Conservation (phyloP, 2,329 filamentous ascomycete species). For the Colletotrichum eremochloae region DNA sequence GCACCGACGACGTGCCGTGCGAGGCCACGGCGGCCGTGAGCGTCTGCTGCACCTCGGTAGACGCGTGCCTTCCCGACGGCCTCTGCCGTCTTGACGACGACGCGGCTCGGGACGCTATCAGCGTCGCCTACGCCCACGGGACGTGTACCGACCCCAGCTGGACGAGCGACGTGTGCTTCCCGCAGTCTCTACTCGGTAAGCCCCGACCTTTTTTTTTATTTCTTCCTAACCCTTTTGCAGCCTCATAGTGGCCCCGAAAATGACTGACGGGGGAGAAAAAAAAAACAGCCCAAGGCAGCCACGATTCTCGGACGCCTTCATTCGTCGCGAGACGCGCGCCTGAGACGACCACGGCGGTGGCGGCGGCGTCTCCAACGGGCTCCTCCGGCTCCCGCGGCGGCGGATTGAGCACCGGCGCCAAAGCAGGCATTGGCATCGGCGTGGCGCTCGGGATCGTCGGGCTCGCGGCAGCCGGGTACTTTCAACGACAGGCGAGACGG, state of each 20-base stretch:
- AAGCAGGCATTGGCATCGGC: constrained; percentile 34
- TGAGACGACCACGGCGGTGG: neutral
- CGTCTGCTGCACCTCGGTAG: constrained; percentile 14
- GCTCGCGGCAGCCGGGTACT: constrained; percentile 21
- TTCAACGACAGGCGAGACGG: constrained; percentile 12
- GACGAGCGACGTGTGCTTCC: constrained; percentile 6
- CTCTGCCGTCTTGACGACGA: constrained; percentile 14
- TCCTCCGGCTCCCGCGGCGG: neutral
- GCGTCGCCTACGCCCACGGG: neutral
- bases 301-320: neutral
- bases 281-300: neutral
- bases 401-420: constrained; percentile 27
- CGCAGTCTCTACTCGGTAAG: neutral
- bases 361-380: neutral
- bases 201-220: no score
- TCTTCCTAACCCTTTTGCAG: no score
- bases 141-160: constrained; percentile 17
- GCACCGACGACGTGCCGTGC: constrained; percentile 16
- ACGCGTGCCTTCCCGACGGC: constrained; percentile 1
- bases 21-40: constrained; percentile 12
- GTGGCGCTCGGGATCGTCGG: constrained; percentile 19
- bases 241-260: no score
- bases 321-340: neutral
- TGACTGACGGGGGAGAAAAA: neutral
- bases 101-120: neutral